These are phyloP conservation scores for Telopea speciosissima DNA, from an alignment of 177 flowering plant genomes.

Conservation along the genomic window DNA sequence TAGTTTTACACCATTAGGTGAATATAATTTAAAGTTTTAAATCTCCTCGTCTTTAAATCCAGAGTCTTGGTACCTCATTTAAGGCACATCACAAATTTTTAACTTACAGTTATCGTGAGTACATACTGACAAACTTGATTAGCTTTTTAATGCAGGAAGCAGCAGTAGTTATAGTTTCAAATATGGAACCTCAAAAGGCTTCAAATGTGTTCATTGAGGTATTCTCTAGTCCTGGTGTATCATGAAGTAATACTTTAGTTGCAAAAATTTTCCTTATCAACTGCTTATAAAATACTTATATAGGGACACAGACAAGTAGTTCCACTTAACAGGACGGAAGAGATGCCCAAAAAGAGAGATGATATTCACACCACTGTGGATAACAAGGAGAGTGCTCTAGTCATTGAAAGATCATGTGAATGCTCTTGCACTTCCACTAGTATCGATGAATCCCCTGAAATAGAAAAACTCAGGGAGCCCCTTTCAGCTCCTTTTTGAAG, in stretches of 20 bases:
- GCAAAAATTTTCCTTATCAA: not conserved
- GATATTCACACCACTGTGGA: slow-evolving; percentile 10
- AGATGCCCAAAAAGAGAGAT: slow-evolving; percentile 12
- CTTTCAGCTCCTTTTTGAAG: slow-evolving; percentile 43
- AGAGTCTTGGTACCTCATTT: too few species aligned
- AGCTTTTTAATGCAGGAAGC: slow-evolving; percentile 32
- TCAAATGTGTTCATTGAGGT: slow-evolving; percentile 37
- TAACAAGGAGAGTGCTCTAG: slow-evolving; percentile 7
- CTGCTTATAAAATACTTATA: not conserved
- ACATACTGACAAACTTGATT: too few species aligned
- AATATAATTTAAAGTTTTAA: too few species aligned
- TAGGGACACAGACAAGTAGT: slow-evolving; percentile 27
- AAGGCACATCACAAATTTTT: too few species aligned
- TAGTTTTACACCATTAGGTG: too few species aligned
- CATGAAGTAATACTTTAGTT: not conserved
- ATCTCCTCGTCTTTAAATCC: too few species aligned
- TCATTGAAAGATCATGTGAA: slow-evolving; percentile 21
- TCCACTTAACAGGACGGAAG: slow-evolving; percentile 20
- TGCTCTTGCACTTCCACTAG: slow-evolving; percentile 20
- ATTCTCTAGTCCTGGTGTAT: not conserved
- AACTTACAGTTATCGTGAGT: too few species aligned
- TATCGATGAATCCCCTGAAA: slow-evolving; percentile 23
- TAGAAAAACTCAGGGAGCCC: slow-evolving; percentile 30
- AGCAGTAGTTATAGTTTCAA: slow-evolving; percentile 41
- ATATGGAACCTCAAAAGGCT: slow-evolving; percentile 28